Base-by-base conservation (phyloP, 495 filamentous ascomycete species). In the Penicillium dipodomyicola region DNA sequence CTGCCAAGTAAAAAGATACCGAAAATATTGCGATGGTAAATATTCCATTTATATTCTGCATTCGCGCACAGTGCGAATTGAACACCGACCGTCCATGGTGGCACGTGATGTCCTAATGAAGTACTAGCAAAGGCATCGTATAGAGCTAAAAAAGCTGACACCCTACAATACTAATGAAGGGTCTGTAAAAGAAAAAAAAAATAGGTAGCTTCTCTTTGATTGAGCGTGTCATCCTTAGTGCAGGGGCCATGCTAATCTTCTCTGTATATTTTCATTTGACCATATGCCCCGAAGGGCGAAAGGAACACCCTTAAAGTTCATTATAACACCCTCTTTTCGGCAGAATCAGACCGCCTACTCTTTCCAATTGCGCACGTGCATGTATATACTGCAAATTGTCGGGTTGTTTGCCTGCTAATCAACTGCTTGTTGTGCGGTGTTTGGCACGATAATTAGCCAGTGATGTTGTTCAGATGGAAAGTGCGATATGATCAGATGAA, bases 231-330 rank as follows among this genome's bases (percentile, higher is more conserved):
- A 94, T 96, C 91, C 91, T 96, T 96, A 95, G 91, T 96, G 91
- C 92, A 97, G 92, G 92, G 92, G 92, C 92, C 90, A 96, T 96
- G 92, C 92, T 96, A 96, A 92, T 92, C 87, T 91, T 92, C 87
- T 92, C 85, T 90, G 83, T 86, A 85, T 87, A 81, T 81, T 83
- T 86, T 80, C 81, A 86, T 85, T 87, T 88, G 84, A 87, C 84
- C 85, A 87, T 85, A 86, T 89, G 86, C 84, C 85, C 82, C 60
- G 57, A 80, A 86, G 84, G 82, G 83, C 82, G 63, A 58, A 30
- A 48, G 54, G 7, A 11, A 0, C 4, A 9, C n/a, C 40, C 20
- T 62, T 62, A 54, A 55, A 58, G 33, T 67, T 57, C 39, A 2
- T 44, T 67, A 73, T 74, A 71, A 67, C 25, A 42, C 12, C 20